Evolutionary conservation across 495 filamentous ascomycete genomes (phyloP).

Genomic region (Tuber indicum): DNA sequence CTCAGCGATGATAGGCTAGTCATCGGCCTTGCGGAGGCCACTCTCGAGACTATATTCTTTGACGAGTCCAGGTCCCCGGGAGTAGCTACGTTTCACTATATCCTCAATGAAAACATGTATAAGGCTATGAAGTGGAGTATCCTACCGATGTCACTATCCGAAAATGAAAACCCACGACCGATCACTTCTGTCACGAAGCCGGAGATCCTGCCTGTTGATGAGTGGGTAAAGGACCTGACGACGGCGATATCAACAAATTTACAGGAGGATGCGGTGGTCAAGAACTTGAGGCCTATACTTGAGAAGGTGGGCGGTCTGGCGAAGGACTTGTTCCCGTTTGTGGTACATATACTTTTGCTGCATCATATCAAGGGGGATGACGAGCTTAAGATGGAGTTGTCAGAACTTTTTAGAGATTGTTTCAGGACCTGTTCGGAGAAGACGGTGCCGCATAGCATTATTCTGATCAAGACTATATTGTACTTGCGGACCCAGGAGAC

Average conservation of each 20-base stretch:
- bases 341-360: conserved; percentile 70
- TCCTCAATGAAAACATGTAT: conserved; percentile 30
- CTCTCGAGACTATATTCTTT: conserved; percentile 60
- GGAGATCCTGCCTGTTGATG: conserved; percentile 32
- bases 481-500: conserved; percentile 77
- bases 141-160: conserved; percentile 23
- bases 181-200: conserved; percentile 25
- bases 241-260: conserved; percentile 57
- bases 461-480: conserved; percentile 73
- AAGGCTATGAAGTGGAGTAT: conserved; percentile 29
- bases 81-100: conserved; percentile 25
- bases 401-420: conserved; percentile 45
- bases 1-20: conserved; percentile 56
- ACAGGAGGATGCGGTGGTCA: conserved; percentile 58
- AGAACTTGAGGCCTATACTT: conserved; percentile 58
- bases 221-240: conserved; percentile 62
- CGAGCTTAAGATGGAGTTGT: conserved; percentile 43
- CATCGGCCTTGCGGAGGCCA: conserved; percentile 69
- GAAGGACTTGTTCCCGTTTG: conserved; percentile 64
- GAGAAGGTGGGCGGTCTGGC: conserved; percentile 59
- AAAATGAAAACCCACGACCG: conserved; percentile 20
- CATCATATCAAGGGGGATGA: conserved; percentile 45
- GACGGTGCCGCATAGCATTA: conserved; percentile 49
- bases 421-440: conserved; percentile 36
- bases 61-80: conserved; percentile 30